Conservation (phyloP, 2,329 filamentous ascomycete species). For the Colletotrichum sansevieriae region DNA sequence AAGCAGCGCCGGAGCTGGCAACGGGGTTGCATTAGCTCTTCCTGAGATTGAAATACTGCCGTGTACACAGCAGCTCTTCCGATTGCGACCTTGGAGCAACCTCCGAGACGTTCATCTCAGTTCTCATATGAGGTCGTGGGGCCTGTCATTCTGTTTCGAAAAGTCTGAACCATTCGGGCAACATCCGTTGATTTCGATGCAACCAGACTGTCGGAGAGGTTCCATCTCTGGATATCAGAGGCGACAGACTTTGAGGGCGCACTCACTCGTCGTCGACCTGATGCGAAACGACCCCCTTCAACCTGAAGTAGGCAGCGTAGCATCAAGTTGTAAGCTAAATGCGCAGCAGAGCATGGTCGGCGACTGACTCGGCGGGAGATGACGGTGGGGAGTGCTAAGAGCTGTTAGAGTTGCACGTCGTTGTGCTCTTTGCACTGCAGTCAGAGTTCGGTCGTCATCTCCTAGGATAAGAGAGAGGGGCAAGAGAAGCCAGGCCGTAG, state of each 20-base stretch:
- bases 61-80: no score
- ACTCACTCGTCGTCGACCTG: background rate
- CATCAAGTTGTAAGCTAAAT: conserved; percentile 10
- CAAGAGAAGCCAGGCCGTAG: background rate
- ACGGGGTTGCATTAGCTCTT: conserved; percentile 3
- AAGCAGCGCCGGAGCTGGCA: background rate
- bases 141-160: no score
- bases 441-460: conserved; percentile 14
- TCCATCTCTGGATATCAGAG: background rate
- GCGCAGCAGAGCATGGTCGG: background rate
- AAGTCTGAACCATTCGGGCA: background rate
- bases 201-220: background rate
- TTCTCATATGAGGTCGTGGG: background rate
- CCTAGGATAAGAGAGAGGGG: background rate
- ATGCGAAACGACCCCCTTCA: background rate
- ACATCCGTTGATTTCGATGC: background rate
- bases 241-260: conserved; percentile 3
- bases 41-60: no score
- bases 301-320: conserved; percentile 24
- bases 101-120: conserved; percentile 3
- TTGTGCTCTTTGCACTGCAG: background rate
- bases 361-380: conserved; percentile 38
- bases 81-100: conserved; percentile 2
- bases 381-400: conserved; percentile 23
- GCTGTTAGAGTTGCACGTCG: conserved; percentile 13